Percentiles rank a stretch among this genome's conserved stretches.
Evolutionary conservation across 2,329 filamentous ascomycete species (phyloP).

Genomic region (Aspergillus pseudotamarii): DNA sequence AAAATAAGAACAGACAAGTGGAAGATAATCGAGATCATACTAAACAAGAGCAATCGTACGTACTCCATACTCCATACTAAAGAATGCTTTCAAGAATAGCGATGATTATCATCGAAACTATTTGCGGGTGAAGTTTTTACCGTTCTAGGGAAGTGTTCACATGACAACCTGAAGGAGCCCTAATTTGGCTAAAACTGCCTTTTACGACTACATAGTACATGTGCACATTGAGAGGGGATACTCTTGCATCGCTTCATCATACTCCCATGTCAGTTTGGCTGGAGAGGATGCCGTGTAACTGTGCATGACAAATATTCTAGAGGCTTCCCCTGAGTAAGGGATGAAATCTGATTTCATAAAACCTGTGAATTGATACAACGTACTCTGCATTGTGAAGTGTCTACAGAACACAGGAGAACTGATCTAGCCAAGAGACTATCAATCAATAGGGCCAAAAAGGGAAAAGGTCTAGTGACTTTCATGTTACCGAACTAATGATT

Average conservation of each 20-base stretch:
- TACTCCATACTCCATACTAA: background rate
- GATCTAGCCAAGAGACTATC: background rate
- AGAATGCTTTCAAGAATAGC: background rate
- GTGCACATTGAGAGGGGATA: background rate
- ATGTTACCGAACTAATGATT: background rate
- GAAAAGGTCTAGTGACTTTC: background rate
- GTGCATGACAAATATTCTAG: background rate
- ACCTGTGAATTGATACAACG: background rate
- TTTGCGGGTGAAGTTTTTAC: conserved; percentile 6
- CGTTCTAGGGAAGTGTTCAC: conserved; percentile 2
- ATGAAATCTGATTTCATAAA: background rate
- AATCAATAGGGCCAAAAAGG: background rate
- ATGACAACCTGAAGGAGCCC: background rate
- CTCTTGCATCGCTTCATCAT: background rate
- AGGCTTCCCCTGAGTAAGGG: background rate
- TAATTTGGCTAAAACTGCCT: background rate
- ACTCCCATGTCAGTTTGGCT: background rate
- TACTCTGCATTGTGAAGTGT: background rate
- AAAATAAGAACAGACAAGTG: background rate
- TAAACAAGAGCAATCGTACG: background rate
- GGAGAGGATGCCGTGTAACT: background rate
- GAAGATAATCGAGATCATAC: background rate
- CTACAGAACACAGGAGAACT: background rate
- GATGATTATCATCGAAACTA: background rate
- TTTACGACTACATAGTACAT: background rate